A percentile compares a stretch with the other conserved stretches of the same genome.
phyloP scores from a whole-genome alignment of 164 flowering plant species.

The Vitis labrusca region DNA sequence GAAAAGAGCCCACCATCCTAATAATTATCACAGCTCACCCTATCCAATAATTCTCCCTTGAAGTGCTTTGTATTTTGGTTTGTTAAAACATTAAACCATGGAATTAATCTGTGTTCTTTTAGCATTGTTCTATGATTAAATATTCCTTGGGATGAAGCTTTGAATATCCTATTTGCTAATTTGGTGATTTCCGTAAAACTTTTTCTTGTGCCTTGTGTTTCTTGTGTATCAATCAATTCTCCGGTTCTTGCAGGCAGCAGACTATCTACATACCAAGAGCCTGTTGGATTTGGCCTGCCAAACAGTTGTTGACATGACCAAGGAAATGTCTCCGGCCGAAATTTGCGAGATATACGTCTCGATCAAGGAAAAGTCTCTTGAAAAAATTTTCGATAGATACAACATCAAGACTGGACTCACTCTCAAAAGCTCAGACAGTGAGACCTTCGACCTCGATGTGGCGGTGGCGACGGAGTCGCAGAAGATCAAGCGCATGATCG shows the following conservation, averaged over 20 bases:
- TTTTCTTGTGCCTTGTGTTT: not conserved
- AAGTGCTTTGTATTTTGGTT: no score
- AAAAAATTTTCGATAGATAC: not conserved
- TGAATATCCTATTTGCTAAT: not conserved
- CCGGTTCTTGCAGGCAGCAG: not conserved
- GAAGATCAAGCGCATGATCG: no score
- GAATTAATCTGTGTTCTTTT: no score
- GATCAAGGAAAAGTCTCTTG: not conserved
- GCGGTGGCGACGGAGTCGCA: no score
- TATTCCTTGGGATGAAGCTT: not conserved
- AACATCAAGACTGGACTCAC: not conserved
- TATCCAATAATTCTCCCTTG: no score
- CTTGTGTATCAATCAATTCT: not conserved
- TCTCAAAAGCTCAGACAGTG: not conserved
- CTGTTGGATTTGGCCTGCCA: not conserved
- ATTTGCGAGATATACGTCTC: not conserved
- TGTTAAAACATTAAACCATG: no score
- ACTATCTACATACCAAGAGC: not conserved
- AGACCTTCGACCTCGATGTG: no score
- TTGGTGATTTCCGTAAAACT: not conserved
- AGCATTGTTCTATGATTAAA: no score
- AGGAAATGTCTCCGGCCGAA: not conserved
- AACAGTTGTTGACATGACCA: not conserved
- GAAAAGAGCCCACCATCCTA: no score
- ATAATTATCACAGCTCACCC: no score